Evolutionary conservation across 257 asterid species (phyloP).

Genomic region (Jacaranda copaia): DNA sequence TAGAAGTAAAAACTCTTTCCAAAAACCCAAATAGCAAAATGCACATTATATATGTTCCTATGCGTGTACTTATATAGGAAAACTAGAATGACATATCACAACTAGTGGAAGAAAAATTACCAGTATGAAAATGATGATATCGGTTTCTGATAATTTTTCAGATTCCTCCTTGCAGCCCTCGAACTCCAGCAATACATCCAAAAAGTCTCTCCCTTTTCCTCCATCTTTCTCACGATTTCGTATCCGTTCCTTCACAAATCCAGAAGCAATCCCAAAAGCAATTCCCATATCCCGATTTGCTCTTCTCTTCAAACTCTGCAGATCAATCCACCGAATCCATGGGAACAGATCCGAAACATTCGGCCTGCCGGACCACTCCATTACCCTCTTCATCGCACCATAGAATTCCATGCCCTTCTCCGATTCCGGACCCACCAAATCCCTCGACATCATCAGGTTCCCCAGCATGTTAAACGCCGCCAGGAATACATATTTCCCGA

Average conservation of each 20-base stretch:
- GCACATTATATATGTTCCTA: too few species aligned
- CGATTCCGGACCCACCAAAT: conserved; percentile 57
- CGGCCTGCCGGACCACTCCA: conserved; percentile 48
- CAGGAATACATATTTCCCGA: conserved; percentile 52
- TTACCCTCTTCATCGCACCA: conserved; percentile 48
- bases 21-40: too few species aligned
- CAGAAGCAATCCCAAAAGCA: conserved; percentile 44
- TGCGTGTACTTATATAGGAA: too few species aligned
- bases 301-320: conserved; percentile 53
- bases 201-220: conserved; percentile 46
- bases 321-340: conserved; percentile 50
- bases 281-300: conserved; percentile 46
- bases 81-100: too few species aligned
- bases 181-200: conserved; percentile 60
- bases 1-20: too few species aligned
- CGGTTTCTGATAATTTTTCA: conserved; percentile 49
- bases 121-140: conserved; percentile 56
- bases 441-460: conserved; percentile 55
- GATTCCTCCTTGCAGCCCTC: conserved; percentile 53
- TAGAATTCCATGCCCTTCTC: conserved; percentile 49
- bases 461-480: conserved; percentile 63
- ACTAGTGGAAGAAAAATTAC: conserved; percentile 32
- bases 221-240: conserved; percentile 11
- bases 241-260: conserved; percentile 50
- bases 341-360: conserved; percentile 64